Conservation (phyloP, 2,329 filamentous ascomycete genomes). For the Colletotrichum limetticola region DNA sequence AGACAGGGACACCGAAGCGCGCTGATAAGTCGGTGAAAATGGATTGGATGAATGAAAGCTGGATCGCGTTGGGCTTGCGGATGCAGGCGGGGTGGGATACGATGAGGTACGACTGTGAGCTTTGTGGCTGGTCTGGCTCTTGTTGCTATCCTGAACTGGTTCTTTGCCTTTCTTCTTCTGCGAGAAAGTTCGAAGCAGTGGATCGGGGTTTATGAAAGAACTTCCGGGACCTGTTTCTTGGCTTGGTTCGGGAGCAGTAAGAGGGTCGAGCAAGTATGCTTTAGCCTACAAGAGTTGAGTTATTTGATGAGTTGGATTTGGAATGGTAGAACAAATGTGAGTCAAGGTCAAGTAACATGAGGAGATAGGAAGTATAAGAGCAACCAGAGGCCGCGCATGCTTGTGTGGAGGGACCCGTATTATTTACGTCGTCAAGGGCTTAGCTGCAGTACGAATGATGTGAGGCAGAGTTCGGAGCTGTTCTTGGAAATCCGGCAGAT, state of each 20-base stretch:
- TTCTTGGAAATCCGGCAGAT: conserved; percentile 30
- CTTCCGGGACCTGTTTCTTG: conserved; percentile 74
- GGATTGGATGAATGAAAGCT: conserved; percentile 60
- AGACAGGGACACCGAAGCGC: conserved; percentile 41
- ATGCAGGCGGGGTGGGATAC: conserved; percentile 62
- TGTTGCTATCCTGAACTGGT: background rate
- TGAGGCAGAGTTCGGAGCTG: conserved; percentile 23
- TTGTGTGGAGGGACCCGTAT: conserved; percentile 31
- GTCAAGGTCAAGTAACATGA: background rate
- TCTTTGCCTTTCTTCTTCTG: conserved; percentile 39
- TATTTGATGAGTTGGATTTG: conserved; percentile 2
- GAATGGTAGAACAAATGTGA: background rate
- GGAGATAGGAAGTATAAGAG: conserved; percentile 5
- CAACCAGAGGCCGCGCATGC: conserved; percentile 21
- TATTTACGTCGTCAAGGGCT: conserved; percentile 37
- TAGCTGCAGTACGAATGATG: conserved; percentile 28
- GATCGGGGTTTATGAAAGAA: conserved; percentile 58
- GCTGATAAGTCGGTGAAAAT: conserved; percentile 44
- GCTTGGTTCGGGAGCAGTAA: conserved; percentile 74
- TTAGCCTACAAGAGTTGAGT: conserved; percentile 60
- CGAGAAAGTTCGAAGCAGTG: conserved; percentile 38
- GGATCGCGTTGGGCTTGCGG: conserved; percentile 61
- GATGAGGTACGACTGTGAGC: conserved; percentile 24
- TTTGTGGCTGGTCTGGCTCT: conserved; percentile 15
- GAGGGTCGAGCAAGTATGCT: conserved; percentile 75